Percentiles rank a stretch among this genome's conserved stretches.
phyloP scores from a whole-genome alignment of 192 early-diverging fungal genomes.

The Paraglomus brasilianum region DNA sequence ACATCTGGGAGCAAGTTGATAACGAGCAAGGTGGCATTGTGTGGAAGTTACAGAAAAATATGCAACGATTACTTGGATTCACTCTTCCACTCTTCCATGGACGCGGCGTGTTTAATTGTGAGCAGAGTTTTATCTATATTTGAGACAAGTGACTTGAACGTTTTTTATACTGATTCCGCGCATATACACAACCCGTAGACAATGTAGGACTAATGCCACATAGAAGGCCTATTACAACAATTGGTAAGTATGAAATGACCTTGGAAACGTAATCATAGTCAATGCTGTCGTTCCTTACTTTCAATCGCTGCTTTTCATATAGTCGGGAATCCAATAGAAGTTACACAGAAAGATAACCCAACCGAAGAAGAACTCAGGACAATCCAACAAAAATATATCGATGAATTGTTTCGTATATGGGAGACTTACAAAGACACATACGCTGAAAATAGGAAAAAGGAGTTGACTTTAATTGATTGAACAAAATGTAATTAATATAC shows the following conservation, averaged over 20 bases:
- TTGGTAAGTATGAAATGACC: slow-evolving; percentile 18
- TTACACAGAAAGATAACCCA: slow-evolving; percentile 53
- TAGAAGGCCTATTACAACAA: slow-evolving; percentile 43
- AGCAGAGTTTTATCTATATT: slow-evolving; percentile 43
- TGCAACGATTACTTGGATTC: slow-evolving; percentile 70
- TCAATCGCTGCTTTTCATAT: slow-evolving; percentile 30
- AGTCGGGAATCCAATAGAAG: slow-evolving; percentile 67
- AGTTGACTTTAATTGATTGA: slow-evolving; percentile 68
- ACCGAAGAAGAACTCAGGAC: slow-evolving; percentile 56
- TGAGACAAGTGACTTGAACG: neutral
- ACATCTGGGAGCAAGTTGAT: slow-evolving; percentile 78
- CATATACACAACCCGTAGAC: slow-evolving; percentile 36
- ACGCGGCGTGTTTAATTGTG: slow-evolving; percentile 85
- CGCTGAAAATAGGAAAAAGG: slow-evolving; percentile 59
- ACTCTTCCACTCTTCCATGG: slow-evolving; percentile 82
- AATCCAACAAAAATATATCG: slow-evolving; percentile 69
- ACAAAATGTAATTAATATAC: neutral
- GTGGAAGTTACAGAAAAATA: slow-evolving; percentile 65
- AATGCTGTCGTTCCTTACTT: neutral
- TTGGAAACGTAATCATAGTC: neutral
- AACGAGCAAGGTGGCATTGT: slow-evolving; percentile 66
- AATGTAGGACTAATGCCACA: slow-evolving; percentile 52
- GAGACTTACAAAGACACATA: slow-evolving; percentile 73
- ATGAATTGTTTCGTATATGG: slow-evolving; percentile 60
- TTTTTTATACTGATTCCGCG: neutral